These are phyloP conservation scores for Arthroderma uncinatum DNA, from an alignment of 2,329 filamentous ascomycete genomes.

Conservation along the genomic window DNA sequence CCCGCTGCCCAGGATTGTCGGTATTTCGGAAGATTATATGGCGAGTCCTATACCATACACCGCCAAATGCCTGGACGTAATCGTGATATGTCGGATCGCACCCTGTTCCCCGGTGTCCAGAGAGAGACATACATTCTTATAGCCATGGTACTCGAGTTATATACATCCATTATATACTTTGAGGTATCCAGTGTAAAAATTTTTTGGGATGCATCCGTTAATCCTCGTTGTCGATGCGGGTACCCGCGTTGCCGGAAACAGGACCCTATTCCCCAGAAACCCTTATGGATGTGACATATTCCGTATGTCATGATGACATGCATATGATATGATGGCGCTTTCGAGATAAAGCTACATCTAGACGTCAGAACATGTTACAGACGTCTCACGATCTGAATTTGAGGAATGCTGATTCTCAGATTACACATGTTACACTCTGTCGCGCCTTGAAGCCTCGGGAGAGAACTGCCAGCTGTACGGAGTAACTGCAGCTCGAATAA, in stretches of 20 bases:
- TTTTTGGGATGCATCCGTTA: background rate
- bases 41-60: background rate
- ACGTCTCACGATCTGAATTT: background rate
- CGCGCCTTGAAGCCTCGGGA: background rate
- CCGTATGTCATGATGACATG: background rate
- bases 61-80: background rate
- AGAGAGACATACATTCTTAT: background rate
- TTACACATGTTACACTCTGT: background rate
- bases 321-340: background rate
- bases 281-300: background rate
- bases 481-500: background rate
- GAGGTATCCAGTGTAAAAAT: background rate
- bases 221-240: background rate
- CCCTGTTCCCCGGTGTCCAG: background rate
- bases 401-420: background rate
- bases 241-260: background rate
- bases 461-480: background rate
- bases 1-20: background rate
- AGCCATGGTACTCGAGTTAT: slow-evolving; percentile 1
- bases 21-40: background rate
- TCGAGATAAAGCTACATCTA: background rate
- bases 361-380: background rate
- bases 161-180: background rate
- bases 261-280: background rate
- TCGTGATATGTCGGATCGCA: background rate